Percentiles rank a stretch among this genome's conserved stretches.
phyloP scores from a whole-genome alignment of 2,329 filamentous ascomycete species.

The Aciculosporium take region DNA sequence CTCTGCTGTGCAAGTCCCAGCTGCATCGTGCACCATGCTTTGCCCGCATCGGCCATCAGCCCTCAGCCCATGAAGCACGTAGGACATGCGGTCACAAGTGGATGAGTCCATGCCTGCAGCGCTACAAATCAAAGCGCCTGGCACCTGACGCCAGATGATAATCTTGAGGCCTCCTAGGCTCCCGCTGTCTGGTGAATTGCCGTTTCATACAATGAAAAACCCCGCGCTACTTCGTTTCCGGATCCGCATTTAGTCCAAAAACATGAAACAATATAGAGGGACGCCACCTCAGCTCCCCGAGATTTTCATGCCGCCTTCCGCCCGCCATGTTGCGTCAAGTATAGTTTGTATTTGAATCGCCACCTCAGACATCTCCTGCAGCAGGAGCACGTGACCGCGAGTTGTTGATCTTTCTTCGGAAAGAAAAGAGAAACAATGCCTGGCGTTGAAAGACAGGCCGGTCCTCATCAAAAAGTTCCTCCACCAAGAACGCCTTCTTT shows the following conservation, averaged over 20 bases:
- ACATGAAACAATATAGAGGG: not conserved
- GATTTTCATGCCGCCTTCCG: not conserved
- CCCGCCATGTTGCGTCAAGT: not conserved
- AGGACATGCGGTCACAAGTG: not conserved
- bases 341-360: not conserved
- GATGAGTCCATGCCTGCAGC: not conserved
- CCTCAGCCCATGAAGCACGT: not conserved
- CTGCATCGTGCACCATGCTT: not conserved
- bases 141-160: not conserved
- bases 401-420: constrained; percentile 21
- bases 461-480: constrained; percentile 48
- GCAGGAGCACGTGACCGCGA: not conserved
- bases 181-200: too few species aligned
- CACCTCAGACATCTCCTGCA: not conserved
- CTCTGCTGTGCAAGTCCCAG: not conserved
- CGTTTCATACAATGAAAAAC: not conserved
- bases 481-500: constrained; percentile 49
- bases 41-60: not conserved
- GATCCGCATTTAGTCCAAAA: not conserved
- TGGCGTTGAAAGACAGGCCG: constrained; percentile 41
- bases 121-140: not conserved
- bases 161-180: not conserved
- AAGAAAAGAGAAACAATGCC: constrained; percentile 46
- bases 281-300: too few species aligned
- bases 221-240: not conserved